Evolutionary conservation across 371 early-diverging fungal genomes (phyloP), one percentile per base, ranked within the genome.

Genomic region (Lichtheimia ramosa): DNA sequence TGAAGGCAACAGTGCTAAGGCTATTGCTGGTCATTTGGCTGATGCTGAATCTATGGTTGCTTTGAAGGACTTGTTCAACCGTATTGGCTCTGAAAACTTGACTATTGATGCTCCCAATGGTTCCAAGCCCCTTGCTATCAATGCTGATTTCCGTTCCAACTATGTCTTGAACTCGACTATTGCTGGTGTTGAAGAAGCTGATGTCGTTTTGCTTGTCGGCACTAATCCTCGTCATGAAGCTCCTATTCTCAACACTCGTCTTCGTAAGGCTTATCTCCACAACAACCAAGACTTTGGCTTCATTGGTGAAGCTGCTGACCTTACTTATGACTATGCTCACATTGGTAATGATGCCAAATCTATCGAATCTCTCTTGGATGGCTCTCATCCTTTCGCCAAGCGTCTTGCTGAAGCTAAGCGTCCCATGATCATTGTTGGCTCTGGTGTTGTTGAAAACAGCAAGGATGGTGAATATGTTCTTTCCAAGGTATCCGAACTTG

Each of bases 221-320:
- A 89, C 96, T 43, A 96, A 98, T 83, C 98, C 98, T 51, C 92
- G 97, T 52, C 96, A 94, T 71, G 98, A 98, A 79, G 98, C 95
- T 2, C 83, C 98, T 20, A 93, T 96, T 69, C 77, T 97, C 67
- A 97, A 97, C 85, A 92, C 96, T 24, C 90, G 97, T 61, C 86
- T 98, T 70, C 89, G 97, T 71, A 96, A 96, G 82, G 88, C 93
- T 20, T 98, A 87, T 70, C 82, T 97, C 58, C 88, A 91, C 79
- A 87, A 90, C 61, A 83, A 84, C 15, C 80, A 90, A 56, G 88
- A 93, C 57, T 73, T 96, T 64, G 97, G 87, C 59, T 68, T 96
- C 52, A 80, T 97, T 59, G 98, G 97, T 51, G 77, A 82, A 49
- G 68, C 82, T 4, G 83, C 71, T 43, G 84, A 95, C 55, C 77